These are phyloP conservation scores for Wickerhamomyces bisporus DNA, from an alignment of 805 yeast genomes.

Conservation along the genomic window DNA sequence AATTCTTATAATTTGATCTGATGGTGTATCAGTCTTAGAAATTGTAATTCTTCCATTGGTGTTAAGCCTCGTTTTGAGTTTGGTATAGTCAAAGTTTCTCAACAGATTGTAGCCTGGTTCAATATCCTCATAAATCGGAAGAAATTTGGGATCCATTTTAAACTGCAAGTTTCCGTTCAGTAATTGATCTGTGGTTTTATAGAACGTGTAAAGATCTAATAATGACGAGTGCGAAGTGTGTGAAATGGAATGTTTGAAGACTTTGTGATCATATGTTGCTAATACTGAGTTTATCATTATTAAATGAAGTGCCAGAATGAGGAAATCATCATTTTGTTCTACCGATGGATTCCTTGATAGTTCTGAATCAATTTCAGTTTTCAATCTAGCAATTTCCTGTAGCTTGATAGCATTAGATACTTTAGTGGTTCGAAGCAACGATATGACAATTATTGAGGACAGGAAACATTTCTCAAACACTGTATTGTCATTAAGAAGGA, in stretches of 20 bases:
- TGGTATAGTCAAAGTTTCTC: conserved; percentile 3
- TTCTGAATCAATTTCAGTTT: too few relatives aligned
- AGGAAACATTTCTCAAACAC: neutral
- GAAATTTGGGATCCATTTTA: conserved; percentile 10
- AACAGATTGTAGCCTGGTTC: conserved; percentile 18
- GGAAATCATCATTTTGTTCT: neutral
- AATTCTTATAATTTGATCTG: conserved; percentile 19
- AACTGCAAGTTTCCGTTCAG: conserved; percentile 12
- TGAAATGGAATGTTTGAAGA: conserved; percentile 9
- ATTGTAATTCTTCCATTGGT: conserved; percentile 14
- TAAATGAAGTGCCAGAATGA: conserved; percentile 1
- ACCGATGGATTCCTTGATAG: neutral
- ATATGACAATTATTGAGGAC: neutral
- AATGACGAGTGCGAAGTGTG: conserved; percentile 1
- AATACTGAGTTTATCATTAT: conserved; percentile 17
- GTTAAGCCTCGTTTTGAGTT: neutral
- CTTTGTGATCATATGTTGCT: conserved; percentile 14
- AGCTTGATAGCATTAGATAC: neutral
- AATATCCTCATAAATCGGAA: conserved; percentile 17
- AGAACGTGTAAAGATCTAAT: conserved; percentile 12
- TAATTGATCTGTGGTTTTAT: conserved; percentile 10
- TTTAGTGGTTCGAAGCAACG: neutral
- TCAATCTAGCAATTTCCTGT: neutral
- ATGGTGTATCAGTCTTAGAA: conserved; percentile 16
- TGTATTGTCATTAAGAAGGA: neutral